Base-by-base conservation (phyloP, 2,329 filamentous ascomycete genomes). In the Lasiodiplodia sp. region DNA sequence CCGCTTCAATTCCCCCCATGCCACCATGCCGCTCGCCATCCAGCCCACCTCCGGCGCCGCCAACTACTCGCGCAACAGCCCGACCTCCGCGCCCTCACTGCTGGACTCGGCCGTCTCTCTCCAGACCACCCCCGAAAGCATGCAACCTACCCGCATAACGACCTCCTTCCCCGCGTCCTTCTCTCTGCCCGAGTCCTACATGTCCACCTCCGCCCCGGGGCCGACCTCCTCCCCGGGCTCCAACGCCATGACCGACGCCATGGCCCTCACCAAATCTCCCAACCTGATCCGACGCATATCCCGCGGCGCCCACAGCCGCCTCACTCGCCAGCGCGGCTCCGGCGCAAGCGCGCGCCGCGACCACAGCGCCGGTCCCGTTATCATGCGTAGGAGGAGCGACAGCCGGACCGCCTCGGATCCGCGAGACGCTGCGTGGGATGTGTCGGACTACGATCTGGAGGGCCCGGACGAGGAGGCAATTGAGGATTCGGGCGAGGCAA, bases 311-410 rank as follows among this genome's bases (percentile, higher is more conserved):
- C 89, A 88, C 57, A 90, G 88, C 79, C 90, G 86, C 81, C 91
- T 84, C 78, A 89, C 77, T 49, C 87, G 90, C 70, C 89, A 94
- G 71, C 87, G 94, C 70, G 94, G 92, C 2, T 90, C 90, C 0
- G 87, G 91, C 55, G 88, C 91, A 23, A 89, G 90, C 70, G 77
- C 81, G 6, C 93, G 91, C 77, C 90, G 94, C 52, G 94, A 97
- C 76, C 90, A 92, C 70, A 97, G 94, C 77, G 91, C 94, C 31
- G 96, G 96, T 0, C 96, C 96, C 1, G 91, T 94, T 68, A 92
- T 97, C 65, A 88, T 97, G 79, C 90, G 95, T 71, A 87, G 93
- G 69, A 90, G 94, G 72, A 97, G 94, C 79, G 94, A 96, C 79
- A 97, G 94, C 83, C 96, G 92, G 79, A 92, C 88, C 72, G 91